Percentiles rank a stretch among this genome's conserved stretches.
Evolutionary conservation across 2,329 filamentous ascomycete species (phyloP).

Genomic region (Apiospora rasikravindrae): DNA sequence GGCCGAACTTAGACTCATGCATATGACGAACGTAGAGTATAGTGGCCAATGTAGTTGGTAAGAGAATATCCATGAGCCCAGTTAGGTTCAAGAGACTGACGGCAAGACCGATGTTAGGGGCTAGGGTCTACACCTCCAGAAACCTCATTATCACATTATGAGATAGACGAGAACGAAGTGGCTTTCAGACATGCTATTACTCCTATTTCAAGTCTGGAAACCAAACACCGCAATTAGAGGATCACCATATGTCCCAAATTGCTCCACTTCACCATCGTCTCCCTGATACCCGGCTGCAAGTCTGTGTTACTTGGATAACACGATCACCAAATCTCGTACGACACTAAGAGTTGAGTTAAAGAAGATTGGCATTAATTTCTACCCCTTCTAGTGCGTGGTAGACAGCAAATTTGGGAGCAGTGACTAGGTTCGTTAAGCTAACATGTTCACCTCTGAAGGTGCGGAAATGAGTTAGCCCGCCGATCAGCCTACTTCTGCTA

Average conservation of each 20-base stretch:
- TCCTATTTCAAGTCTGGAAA: background rate
- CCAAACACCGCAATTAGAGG: background rate
- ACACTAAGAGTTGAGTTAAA: background rate
- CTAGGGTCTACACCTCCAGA: too few relatives aligned
- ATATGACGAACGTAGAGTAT: too few relatives aligned
- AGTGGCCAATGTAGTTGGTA: too few relatives aligned
- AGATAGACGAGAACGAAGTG: too few relatives aligned
- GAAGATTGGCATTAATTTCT: background rate
- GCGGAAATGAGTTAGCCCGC: background rate
- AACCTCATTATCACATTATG: too few relatives aligned
- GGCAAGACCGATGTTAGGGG: too few relatives aligned
- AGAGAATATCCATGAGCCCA: too few relatives aligned
- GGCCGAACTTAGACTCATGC: too few relatives aligned
- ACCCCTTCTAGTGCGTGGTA: background rate
- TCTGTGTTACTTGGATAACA: background rate
- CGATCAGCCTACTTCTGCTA: background rate
- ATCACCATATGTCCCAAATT: background rate
- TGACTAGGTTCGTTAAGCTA: background rate
- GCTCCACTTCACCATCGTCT: background rate
- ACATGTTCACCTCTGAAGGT: background rate
- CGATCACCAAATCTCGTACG: background rate
- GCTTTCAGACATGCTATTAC: too few relatives aligned
- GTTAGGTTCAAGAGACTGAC: too few relatives aligned
- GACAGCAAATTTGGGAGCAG: background rate
- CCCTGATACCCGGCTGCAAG: background rate